phyloP scores from a whole-genome alignment of 805 yeast genomes.

The Dipodascus geniculatus region DNA sequence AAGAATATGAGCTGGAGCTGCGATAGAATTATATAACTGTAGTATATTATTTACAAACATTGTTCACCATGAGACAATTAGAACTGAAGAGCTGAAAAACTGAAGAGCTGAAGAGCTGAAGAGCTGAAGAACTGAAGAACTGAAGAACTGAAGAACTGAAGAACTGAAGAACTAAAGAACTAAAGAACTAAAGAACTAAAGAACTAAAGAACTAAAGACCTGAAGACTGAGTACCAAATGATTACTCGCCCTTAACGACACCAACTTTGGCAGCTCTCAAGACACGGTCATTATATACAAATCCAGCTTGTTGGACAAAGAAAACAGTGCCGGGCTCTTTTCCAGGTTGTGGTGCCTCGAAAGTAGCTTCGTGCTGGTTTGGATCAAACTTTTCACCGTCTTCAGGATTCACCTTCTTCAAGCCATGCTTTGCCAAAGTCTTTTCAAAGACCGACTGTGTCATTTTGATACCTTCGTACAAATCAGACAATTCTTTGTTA shows the following conservation, averaged over 20 bases:
- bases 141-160: too few relatives aligned
- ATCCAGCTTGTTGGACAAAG: slow-evolving; percentile 87
- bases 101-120: too few relatives aligned
- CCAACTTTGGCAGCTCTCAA: slow-evolving; percentile 95
- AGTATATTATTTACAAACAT: neutral
- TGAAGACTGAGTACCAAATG: neutral
- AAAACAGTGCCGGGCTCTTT: slow-evolving; percentile 88
- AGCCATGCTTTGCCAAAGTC: slow-evolving; percentile 71
- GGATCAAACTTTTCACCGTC: slow-evolving; percentile 77
- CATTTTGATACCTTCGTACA: slow-evolving; percentile 85
- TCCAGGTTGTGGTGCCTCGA: slow-evolving; percentile 75
- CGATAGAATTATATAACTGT: slow-evolving; percentile 22
- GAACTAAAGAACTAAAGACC: too few relatives aligned
- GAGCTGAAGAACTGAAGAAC: too few relatives aligned
- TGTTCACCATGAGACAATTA: neutral
- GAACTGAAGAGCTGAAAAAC: too few relatives aligned
- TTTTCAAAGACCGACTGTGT: slow-evolving; percentile 77
- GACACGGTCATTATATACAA: slow-evolving; percentile 74
- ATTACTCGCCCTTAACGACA: slow-evolving; percentile 53
- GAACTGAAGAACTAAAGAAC: too few relatives aligned
- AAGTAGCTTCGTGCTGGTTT: slow-evolving; percentile 84
- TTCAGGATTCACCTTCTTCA: slow-evolving; percentile 67
- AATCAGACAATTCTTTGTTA: slow-evolving; percentile 48
- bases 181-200: too few relatives aligned
- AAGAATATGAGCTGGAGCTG: slow-evolving; percentile 45